phyloP scores from a whole-genome alignment of 306 rosid genomes.

The Corylus americana region DNA sequence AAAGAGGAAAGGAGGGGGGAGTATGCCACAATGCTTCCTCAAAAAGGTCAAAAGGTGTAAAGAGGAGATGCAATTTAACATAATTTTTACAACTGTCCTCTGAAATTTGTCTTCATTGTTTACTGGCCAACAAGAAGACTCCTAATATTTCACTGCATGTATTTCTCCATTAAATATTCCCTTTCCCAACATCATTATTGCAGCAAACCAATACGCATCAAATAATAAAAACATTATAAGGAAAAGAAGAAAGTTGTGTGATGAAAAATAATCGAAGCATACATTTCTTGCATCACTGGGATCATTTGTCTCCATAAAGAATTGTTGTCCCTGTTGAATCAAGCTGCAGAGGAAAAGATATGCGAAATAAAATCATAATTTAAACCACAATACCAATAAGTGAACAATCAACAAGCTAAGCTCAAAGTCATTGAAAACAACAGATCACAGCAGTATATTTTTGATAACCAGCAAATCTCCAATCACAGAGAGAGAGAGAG shows the following conservation, averaged over 20 bases:
- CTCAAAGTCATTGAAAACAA: background rate
- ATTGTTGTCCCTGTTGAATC: constrained; percentile 85
- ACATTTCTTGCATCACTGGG: constrained; percentile 82
- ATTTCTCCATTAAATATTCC: constrained; percentile 17
- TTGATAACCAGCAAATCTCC: background rate
- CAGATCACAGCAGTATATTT: background rate
- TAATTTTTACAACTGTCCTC: background rate
- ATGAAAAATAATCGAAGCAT: constrained; percentile 47
- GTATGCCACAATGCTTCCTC: constrained; percentile 13
- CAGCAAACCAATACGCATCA: constrained; percentile 13
- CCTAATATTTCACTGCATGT: constrained; percentile 22
- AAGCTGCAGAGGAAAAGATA: constrained; percentile 64
- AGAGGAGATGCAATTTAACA: background rate
- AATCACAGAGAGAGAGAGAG: background rate
- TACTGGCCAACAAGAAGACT: background rate
- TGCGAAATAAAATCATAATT: constrained; percentile 29
- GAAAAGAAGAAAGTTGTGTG: constrained; percentile 12
- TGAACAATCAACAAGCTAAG: constrained; percentile 17
- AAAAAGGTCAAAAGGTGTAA: background rate
- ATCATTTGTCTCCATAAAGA: constrained; percentile 71
- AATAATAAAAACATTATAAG: constrained; percentile 20
- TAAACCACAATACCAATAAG: constrained; percentile 15
- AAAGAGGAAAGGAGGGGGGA: background rate
- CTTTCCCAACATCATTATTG: constrained; percentile 15
- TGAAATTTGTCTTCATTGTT: constrained; percentile 11